Conservation (phyloP, 768 basidiomycete genomes). For the Amanita muscaria region DNA sequence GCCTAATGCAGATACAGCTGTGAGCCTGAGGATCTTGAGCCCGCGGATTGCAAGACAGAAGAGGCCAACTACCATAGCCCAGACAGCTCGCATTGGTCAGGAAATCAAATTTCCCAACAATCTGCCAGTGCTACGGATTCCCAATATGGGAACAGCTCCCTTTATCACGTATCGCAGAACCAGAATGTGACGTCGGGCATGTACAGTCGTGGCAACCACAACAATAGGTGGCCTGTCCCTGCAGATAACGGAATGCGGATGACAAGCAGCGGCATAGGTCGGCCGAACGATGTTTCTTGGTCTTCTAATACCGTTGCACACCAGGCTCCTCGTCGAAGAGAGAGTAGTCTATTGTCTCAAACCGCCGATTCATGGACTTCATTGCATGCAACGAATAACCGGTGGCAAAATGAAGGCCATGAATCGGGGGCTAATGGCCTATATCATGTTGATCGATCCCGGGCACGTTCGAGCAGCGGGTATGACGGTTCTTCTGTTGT, state of each 20-base stretch:
- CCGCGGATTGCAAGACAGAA: slow-evolving; percentile 40
- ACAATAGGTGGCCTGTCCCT: slow-evolving; percentile 24
- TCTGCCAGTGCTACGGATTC: slow-evolving; percentile 31
- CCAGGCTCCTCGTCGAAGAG: slow-evolving; percentile 23
- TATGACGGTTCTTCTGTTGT: slow-evolving; percentile 22
- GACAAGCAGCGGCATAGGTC: slow-evolving; percentile 8
- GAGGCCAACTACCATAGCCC: slow-evolving; percentile 35
- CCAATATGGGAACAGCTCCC: slow-evolving; percentile 23
- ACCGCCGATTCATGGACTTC: slow-evolving; percentile 28
- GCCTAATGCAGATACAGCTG: slow-evolving; percentile 19
- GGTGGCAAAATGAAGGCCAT: slow-evolving; percentile 32
- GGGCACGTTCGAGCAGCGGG: slow-evolving; percentile 28
- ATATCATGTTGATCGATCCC: slow-evolving; percentile 26
- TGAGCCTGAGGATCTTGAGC: slow-evolving; percentile 37
- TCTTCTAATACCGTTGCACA: slow-evolving; percentile 14
- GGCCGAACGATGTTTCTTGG: slow-evolving; percentile 15
- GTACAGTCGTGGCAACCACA: slow-evolving; percentile 19
- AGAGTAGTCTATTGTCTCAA: slow-evolving; percentile 19
- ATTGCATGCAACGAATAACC: slow-evolving; percentile 26
- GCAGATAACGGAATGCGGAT: slow-evolving; percentile 21
- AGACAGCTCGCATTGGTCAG: slow-evolving; percentile 29
- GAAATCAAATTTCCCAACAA: slow-evolving; percentile 21
- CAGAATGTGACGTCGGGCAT: slow-evolving; percentile 16
- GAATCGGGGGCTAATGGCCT: slow-evolving; percentile 20
- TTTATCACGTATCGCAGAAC: slow-evolving; percentile 22